phyloP scores from a whole-genome alignment of 345 rosid genomes.

The Boechera divaricarpa region DNA sequence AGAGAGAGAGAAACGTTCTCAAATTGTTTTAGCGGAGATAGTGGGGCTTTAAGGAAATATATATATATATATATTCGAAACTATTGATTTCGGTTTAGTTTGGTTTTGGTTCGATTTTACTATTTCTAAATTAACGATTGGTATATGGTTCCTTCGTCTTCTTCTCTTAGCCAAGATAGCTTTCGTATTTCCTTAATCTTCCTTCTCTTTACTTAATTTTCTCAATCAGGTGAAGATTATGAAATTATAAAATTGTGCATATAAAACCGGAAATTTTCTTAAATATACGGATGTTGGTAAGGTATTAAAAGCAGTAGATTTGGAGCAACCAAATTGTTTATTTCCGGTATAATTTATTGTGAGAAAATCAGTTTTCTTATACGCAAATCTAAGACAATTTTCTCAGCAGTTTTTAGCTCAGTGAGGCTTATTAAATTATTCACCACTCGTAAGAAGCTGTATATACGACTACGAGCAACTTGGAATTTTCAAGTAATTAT shows the following conservation, averaged over 20 bases:
- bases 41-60: constrained; percentile 12
- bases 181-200: background rate
- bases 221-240: background rate
- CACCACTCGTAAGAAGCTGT: background rate
- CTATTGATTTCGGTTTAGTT: constrained; percentile 25
- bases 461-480: constrained; percentile 4
- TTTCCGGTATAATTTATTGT: constrained; percentile 3
- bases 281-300: constrained; percentile 28
- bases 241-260: background rate
- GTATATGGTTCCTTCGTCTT: background rate
- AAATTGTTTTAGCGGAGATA: constrained; percentile 34
- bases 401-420: constrained; percentile 26
- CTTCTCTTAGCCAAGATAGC: no score
- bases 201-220: background rate
- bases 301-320: background rate
- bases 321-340: constrained; percentile 31
- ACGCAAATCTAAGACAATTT: constrained; percentile 15
- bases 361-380: constrained; percentile 22
- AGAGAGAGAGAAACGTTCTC: constrained; percentile 32
- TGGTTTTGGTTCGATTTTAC: background rate
- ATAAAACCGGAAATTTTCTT: constrained; percentile 12
- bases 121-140: constrained; percentile 23
- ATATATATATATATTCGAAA: constrained; percentile 15
- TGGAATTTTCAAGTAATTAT: background rate
- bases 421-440: constrained; percentile 7